These are phyloP conservation scores for Gynochthodes officinalis DNA, from an alignment of 257 asterid genomes.

Conservation along the genomic window DNA sequence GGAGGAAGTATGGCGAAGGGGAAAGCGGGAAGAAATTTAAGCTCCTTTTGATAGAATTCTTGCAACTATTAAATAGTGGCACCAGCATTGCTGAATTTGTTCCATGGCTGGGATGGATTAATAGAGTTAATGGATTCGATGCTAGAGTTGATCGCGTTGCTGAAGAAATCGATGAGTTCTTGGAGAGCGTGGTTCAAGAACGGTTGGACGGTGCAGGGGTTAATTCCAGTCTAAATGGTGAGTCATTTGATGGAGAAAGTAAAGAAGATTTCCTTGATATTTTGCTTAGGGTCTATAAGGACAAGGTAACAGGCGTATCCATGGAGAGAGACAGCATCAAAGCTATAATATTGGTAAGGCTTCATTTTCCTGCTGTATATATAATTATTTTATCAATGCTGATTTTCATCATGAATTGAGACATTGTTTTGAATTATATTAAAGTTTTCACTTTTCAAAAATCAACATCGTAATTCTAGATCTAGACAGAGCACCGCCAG, in stretches of 20 bases:
- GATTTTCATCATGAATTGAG: too few relatives aligned
- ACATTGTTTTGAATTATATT: too few relatives aligned
- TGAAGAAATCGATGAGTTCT: conserved; percentile 24
- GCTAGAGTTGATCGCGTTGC: conserved; percentile 19
- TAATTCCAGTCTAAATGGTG: background rate
- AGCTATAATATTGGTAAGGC: conserved; percentile 37
- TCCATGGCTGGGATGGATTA: conserved; percentile 38
- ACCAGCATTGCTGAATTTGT: conserved; percentile 19
- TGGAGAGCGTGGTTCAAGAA: conserved; percentile 31
- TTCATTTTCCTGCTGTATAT: background rate
- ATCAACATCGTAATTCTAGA: background rate
- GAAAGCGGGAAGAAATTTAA: conserved; percentile 22
- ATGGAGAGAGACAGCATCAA: conserved; percentile 33
- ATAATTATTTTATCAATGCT: too few relatives aligned
- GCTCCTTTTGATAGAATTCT: conserved; percentile 17
- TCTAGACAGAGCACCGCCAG: too few relatives aligned
- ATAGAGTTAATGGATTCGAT: conserved; percentile 30
- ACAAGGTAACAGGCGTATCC: conserved; percentile 12
- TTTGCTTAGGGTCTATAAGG: conserved; percentile 25
- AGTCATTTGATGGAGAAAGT: background rate
- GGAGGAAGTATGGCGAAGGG: conserved; percentile 25
- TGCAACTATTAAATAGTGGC: conserved; percentile 21
- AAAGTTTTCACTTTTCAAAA: background rate
- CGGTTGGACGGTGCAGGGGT: conserved; percentile 3
- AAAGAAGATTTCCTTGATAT: conserved; percentile 26